Evolutionary conservation across 805 yeast genomes (phyloP).

Genomic region (Kluyveromyces wickerhamii): DNA sequence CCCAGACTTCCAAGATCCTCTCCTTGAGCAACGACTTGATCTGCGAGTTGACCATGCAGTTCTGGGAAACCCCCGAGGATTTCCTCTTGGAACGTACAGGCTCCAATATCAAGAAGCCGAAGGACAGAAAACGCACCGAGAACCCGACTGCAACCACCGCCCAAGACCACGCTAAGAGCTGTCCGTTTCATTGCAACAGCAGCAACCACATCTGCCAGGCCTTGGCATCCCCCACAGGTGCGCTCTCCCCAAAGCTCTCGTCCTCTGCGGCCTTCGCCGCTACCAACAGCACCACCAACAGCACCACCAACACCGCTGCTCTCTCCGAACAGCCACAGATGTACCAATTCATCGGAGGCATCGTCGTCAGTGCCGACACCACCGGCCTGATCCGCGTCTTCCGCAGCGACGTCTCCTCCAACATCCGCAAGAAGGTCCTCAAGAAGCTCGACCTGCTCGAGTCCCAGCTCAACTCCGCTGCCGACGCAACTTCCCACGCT

Average conservation of each 20-base stretch:
- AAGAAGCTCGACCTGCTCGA: constrained; percentile 12
- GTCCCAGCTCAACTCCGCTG: neutral
- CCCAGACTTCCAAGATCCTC: constrained; percentile 51
- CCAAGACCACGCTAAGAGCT: no score
- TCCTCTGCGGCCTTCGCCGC: neutral
- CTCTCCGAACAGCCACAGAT: constrained; percentile 15
- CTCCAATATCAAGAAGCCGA: neutral
- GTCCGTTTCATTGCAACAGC: no score
- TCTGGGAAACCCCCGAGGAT: constrained; percentile 13
- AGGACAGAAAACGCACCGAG: neutral
- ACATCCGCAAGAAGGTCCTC: constrained; percentile 32
- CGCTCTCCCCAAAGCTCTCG: no score
- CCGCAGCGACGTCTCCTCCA: constrained; percentile 66
- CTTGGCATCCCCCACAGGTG: no score
- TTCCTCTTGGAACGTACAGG: constrained; percentile 6
- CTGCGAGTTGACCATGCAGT: constrained; percentile 45
- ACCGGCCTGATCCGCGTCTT: constrained; percentile 67
- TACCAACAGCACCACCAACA: neutral
- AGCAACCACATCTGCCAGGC: no score
- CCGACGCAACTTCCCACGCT: neutral
- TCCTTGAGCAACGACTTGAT: constrained; percentile 74
- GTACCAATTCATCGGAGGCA: constrained; percentile 32
- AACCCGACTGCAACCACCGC: no score
- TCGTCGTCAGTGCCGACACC: constrained; percentile 72
- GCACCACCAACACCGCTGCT: neutral